A percentile compares a stretch with the other conserved stretches of the same genome.
Evolutionary conservation across 176 grass and related monocot species (phyloP).

Genomic region (Cymbopogon citratus): DNA sequence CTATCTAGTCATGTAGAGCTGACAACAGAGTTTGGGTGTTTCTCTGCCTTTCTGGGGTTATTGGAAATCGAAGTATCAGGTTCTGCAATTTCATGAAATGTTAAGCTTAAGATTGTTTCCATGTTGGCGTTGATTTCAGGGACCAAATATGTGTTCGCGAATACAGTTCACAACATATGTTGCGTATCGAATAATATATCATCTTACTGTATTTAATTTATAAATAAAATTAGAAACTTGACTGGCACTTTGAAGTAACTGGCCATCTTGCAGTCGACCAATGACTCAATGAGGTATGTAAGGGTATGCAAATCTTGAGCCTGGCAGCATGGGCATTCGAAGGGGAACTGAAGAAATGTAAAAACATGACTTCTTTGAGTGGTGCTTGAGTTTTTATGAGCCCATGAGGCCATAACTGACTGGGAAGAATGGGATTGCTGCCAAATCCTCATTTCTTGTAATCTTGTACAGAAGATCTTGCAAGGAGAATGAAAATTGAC

Average conservation of each 20-base stretch:
- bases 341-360: not conserved
- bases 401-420: not conserved
- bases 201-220: not conserved
- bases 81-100: not conserved
- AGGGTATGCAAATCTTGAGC: not conserved
- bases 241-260: not conserved
- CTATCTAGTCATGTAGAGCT: not conserved
- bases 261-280: not conserved
- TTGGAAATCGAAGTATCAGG: conserved; percentile 2
- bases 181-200: not conserved
- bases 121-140: not conserved
- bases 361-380: not conserved
- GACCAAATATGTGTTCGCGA: not conserved
- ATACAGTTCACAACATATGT: not conserved
- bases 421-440: not conserved
- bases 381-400: not conserved
- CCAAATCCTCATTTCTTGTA: not conserved
- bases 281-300: no score
- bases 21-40: not conserved
- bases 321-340: not conserved
- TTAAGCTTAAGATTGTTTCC: not conserved
- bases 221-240: not conserved
- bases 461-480: not conserved
- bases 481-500: not conserved
- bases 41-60: not conserved